These are phyloP conservation scores for Staphylotrichum tortipilum DNA, from an alignment of 495 filamentous ascomycete species.

Conservation along the genomic window DNA sequence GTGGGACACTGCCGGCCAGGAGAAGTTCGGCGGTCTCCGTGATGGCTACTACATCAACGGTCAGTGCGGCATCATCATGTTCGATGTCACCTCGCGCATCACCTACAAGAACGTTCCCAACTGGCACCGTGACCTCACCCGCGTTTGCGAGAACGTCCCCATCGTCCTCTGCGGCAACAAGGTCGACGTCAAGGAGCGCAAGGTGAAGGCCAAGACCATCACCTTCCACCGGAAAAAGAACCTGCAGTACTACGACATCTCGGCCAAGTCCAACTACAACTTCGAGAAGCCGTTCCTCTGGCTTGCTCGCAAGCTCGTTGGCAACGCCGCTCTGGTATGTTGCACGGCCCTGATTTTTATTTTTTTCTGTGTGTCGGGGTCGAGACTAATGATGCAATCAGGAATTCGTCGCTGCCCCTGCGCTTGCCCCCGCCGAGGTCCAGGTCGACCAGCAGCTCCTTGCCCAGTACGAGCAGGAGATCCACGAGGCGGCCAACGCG, in stretches of 20 bases:
- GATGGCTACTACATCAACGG: constrained; percentile 99
- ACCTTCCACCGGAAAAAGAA: constrained; percentile 99
- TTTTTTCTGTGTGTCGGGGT: not conserved
- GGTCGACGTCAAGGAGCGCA: constrained; percentile 99
- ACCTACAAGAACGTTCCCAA: constrained; percentile 99
- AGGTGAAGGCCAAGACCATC: constrained; percentile 99
- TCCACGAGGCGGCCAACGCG: constrained; percentile 68
- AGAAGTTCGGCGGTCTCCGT: constrained; percentile 99
- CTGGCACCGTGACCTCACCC: constrained; percentile 99
- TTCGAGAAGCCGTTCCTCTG: constrained; percentile 99
- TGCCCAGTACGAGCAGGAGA: constrained; percentile 76
- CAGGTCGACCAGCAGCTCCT: constrained; percentile 76
- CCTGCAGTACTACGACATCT: constrained; percentile 99
- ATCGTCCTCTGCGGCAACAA: constrained; percentile 99
- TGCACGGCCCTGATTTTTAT: not conserved
- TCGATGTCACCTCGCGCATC: constrained; percentile 98
- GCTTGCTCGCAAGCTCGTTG: constrained; percentile 96
- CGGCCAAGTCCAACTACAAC: constrained; percentile 99
- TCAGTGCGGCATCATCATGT: constrained; percentile 99
- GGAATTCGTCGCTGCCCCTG: constrained; percentile 96
- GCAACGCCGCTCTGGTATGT: constrained; percentile 81
- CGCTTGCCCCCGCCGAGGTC: constrained; percentile 88
- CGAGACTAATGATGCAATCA: constrained; percentile 27
- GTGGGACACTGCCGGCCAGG: constrained; percentile 99
- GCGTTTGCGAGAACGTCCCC: constrained; percentile 99